These are phyloP conservation scores for Penicillium verhagenii DNA, from an alignment of 495 filamentous ascomycete species.

Conservation along the genomic window DNA sequence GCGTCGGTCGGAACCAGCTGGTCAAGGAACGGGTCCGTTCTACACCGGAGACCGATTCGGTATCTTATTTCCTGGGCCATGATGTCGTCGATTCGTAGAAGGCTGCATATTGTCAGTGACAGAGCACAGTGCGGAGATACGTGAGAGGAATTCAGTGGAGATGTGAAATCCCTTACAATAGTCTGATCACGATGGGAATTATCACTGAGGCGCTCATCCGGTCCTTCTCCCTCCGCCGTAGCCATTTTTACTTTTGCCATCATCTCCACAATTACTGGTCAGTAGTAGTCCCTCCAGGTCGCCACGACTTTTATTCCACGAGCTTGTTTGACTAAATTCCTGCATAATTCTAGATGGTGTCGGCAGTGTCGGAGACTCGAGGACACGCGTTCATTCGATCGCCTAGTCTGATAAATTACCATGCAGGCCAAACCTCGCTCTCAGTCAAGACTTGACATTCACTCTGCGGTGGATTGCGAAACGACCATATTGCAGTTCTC, in stretches of 20 bases:
- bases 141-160: neutral
- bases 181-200: neutral
- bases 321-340: neutral
- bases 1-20: neutral
- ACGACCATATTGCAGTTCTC: neutral
- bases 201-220: neutral
- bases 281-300: neutral
- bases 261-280: neutral
- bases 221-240: too few species aligned
- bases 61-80: neutral
- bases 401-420: neutral
- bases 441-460: neutral
- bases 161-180: neutral
- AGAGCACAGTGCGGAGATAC: neutral
- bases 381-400: neutral
- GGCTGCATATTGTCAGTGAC: neutral
- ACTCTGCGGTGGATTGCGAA: neutral
- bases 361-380: neutral
- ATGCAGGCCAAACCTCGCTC: neutral
- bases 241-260: neutral
- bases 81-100: neutral
- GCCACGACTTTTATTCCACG: neutral
- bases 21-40: neutral
- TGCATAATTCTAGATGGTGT: neutral
- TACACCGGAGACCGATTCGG: neutral